Conservation (phyloP, 2,329 filamentous ascomycete genomes). For the Talaromyces atroroseus region DNA sequence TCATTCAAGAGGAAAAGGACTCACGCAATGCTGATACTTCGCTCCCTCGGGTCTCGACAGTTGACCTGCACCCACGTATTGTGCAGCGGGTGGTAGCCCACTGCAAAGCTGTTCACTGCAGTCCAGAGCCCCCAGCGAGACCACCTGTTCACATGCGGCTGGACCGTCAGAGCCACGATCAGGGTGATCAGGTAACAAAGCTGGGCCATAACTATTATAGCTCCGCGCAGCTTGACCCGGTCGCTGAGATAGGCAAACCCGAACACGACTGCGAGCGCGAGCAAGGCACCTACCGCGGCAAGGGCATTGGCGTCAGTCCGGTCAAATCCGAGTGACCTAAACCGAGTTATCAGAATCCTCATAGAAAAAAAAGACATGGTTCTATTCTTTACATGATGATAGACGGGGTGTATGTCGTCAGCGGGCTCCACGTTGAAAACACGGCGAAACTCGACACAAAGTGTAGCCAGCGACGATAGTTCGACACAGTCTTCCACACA, state of each 20-base stretch:
- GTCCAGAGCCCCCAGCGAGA: slow-evolving; percentile 49
- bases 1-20: slow-evolving; percentile 16
- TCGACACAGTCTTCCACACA: slow-evolving; percentile 42
- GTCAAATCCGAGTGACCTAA: slow-evolving; percentile 42
- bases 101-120: slow-evolving; percentile 46
- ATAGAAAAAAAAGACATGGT: neutral
- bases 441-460: slow-evolving; percentile 47
- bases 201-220: slow-evolving; percentile 42
- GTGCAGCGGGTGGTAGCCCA: slow-evolving; percentile 51
- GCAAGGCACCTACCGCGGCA: slow-evolving; percentile 35
- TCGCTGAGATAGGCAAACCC: slow-evolving; percentile 48
- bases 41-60: slow-evolving; percentile 42
- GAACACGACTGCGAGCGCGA: slow-evolving; percentile 46
- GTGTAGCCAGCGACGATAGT: slow-evolving; percentile 46
- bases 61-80: slow-evolving; percentile 52
- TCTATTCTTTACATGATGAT: slow-evolving; percentile 36
- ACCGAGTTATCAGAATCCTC: neutral
- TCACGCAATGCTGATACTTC: slow-evolving; percentile 48
- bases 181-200: slow-evolving; percentile 43
- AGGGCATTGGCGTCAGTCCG: slow-evolving; percentile 46
- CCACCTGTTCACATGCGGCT: slow-evolving; percentile 46
- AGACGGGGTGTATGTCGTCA: slow-evolving; percentile 49
- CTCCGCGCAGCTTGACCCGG: slow-evolving; percentile 40
- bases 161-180: slow-evolving; percentile 36
- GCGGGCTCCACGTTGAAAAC: slow-evolving; percentile 50